Evolutionary conservation across 768 basidiomycete genomes (phyloP), one percentile per base, ranked within the genome.

Genomic region (Lentinula lateritia): DNA sequence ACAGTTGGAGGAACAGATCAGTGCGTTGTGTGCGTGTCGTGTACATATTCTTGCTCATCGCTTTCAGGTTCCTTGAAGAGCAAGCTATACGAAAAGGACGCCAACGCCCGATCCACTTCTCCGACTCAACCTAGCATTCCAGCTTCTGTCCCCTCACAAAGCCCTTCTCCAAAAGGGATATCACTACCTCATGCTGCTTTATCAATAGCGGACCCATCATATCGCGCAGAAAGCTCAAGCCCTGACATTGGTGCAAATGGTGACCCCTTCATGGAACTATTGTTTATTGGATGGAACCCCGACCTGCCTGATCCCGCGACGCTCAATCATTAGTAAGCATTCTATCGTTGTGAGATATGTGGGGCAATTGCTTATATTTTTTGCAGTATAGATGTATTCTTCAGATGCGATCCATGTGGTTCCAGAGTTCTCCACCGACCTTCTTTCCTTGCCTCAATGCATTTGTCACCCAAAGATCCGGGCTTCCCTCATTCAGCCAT

Each of bases 401-500:
- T 96, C 73, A 84, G 85, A 69, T 88, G 87, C 67, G 93, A 95
- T 70, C 93, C 93, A 46, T 93, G 92, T 68, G 86, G 90, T 50
- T 88, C 93, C 28, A 84, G 91, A 50, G 86, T 95, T 55, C 76
- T 97, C 39, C 93, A 96, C 70, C 84, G 85, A 9, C 84, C 88
- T 12, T 87, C 89, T 8, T 92, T 97, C 71, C 73, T 93, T 28
- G 81, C 89, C 15, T 88, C 91, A 3, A 82, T 96, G 82, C 83
- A 83, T 65, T 76, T 94, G 50, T 85, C 92, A 54, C 93, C 95
- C 3, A 81, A 84, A 61, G 90, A 93, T 70, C 83, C 87, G 7
- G 83, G 83, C 43, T 97, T 96, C 69, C 95, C 95, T 36, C 93
- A 95, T 76, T 85, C 90, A 3, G 90, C 93, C 2, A 83, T 97